Percentiles rank a stretch among this genome's conserved stretches.
phyloP scores from a whole-genome alignment of 805 yeast genomes.

The Saturnispora besseyi region DNA sequence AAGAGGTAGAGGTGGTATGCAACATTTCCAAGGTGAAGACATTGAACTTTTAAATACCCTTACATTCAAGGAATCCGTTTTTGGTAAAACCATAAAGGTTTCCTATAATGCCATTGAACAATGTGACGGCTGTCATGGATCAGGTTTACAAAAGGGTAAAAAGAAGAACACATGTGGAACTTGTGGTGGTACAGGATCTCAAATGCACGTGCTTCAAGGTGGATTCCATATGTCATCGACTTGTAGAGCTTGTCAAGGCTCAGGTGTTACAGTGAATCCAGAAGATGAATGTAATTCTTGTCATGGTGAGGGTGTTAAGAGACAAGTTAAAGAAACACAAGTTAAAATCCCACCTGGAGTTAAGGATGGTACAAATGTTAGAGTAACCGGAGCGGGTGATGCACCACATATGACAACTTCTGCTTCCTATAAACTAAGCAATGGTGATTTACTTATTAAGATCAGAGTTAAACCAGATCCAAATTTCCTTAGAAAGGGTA shows the following conservation, averaged over 20 bases:
- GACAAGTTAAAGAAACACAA: conserved; percentile 56
- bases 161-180: conserved; percentile 70
- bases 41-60: conserved; percentile 71
- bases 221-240: conserved; percentile 97
- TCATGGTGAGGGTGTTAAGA: conserved; percentile 82
- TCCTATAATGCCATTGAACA: conserved; percentile 65
- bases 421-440: conserved; percentile 53
- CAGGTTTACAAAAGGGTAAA: conserved; percentile 73
- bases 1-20: conserved; percentile 38
- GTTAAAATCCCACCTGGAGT: conserved; percentile 87
- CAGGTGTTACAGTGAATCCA: conserved; percentile 68
- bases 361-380: conserved; percentile 73
- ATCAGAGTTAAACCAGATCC: conserved; percentile 71
- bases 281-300: conserved; percentile 70
- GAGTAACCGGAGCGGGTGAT: conserved; percentile 85
- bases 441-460: conserved; percentile 85
- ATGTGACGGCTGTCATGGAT: conserved; percentile 74
- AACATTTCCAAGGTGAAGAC: conserved; percentile 83
- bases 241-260: conserved; percentile 79
- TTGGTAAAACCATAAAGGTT: conserved; percentile 61
- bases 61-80: conserved; percentile 77
- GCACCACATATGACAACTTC: conserved; percentile 73
- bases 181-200: conserved; percentile 92
- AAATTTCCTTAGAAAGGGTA: conserved; percentile 54
- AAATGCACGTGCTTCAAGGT: conserved; percentile 75